Base-by-base conservation (phyloP, 805 yeast genomes). In the Ogataea degrootiae region DNA sequence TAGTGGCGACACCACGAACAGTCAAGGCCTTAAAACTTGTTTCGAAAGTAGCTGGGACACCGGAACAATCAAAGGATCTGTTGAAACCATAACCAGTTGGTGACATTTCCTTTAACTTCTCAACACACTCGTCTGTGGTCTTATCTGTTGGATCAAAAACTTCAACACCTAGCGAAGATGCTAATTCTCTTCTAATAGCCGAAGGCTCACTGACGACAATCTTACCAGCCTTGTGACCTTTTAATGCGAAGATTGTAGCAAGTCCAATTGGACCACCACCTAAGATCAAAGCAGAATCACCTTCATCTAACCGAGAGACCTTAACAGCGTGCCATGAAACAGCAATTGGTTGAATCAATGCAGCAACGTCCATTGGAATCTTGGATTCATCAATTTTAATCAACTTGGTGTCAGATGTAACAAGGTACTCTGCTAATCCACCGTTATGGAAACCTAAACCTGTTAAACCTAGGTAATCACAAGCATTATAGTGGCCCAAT, bases 171-270 rank as follows among this genome's bases (percentile, higher is more conserved):
- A 79, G 59, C 44, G 63, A 61, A 35, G 69, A 72, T 5, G 86
- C 83, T 38, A 78, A 76, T 45, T 78, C 75, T 60, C 85, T 76
- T 63, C 87, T 78, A n/a, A 77, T 70, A 23, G 65, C 62, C 6
- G 83, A 82, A 31, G 84, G 85, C 53, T 79, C 85, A 23, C 78
- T 69, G 42, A 79, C 78, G n/a, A 81, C 81, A 62, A 80, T 71
- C 37, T 59, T 64, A n/a, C 71, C 65, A 1, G 74, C 76, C 22
- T 63, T 65, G 48, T 74, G 72, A 5, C 79, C 82, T 53, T 75
- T 71, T 46, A 75, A 58, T 12, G 79, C 82, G 42, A 80, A 62
- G 12, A 79, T 66, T 3, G 82, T 71, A n/a, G 83, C 76, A 21
- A 81, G 62, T 6, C 85, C 84, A 58, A 79, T 79, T 19, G 83